A percentile compares a stretch with the other conserved stretches of the same genome.
These are phyloP conservation scores for Prunella vulgaris DNA, from an alignment of 257 asterid species.

Conservation along the genomic window DNA sequence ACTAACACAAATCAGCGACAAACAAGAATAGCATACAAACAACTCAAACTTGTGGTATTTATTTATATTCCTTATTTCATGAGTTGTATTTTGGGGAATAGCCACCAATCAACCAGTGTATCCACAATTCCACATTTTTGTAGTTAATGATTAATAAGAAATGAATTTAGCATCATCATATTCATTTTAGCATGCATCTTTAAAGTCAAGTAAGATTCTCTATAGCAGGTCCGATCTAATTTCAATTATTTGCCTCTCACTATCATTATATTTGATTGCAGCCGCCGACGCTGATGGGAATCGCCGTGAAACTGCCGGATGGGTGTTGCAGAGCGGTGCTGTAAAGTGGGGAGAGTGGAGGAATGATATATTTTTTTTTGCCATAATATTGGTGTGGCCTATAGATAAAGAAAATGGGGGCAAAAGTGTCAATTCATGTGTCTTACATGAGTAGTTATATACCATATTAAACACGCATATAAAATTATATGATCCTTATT, in stretches of 20 bases:
- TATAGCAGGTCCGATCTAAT: conserved; percentile 15
- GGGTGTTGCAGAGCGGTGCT: too few relatives aligned
- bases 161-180: too few relatives aligned
- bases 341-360: too few relatives aligned
- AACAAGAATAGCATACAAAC: conserved; percentile 17
- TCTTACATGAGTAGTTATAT: too few relatives aligned
- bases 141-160: background rate
- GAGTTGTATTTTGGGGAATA: background rate
- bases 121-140: background rate
- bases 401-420: too few relatives aligned
- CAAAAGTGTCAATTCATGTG: too few relatives aligned
- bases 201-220: conserved; percentile 18
- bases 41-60: background rate
- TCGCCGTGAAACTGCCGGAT: too few relatives aligned
- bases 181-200: conserved; percentile 15
- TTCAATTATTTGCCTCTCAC: conserved; percentile 14
- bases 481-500: too few relatives aligned
- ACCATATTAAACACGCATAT: too few relatives aligned
- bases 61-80: conserved; percentile 6
- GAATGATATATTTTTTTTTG: too few relatives aligned
- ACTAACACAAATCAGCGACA: conserved; percentile 8
- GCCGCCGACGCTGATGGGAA: too few relatives aligned
- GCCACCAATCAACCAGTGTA: conserved; percentile 8
- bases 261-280: conserved; percentile 1
- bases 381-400: too few relatives aligned